A percentile compares a stretch with the other conserved stretches of the same genome.
These are phyloP conservation scores for Pyrus communis DNA, from an alignment of 306 rosid genomes.

Conservation along the genomic window DNA sequence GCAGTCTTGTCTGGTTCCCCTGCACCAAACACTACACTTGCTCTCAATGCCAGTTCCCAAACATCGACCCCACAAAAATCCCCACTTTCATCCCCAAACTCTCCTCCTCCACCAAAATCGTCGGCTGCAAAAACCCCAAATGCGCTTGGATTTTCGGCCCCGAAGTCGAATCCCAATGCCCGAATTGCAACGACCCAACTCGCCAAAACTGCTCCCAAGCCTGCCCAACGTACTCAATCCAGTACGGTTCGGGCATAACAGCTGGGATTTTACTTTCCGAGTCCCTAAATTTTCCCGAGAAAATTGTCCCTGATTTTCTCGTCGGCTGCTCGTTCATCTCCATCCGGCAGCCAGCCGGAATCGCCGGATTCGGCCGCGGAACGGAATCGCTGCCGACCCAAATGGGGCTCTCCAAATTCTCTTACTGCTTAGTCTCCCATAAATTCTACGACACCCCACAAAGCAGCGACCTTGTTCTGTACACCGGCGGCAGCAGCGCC, in stretches of 20 bases:
- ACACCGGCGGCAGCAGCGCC: conserved; percentile 4
- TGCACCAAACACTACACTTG: conserved; percentile 74
- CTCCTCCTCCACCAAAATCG: conserved; percentile 46
- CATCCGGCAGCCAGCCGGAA: conserved; percentile 63
- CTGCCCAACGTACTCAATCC: conserved; percentile 57
- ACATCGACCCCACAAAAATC: conserved; percentile 35
- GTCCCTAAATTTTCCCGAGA: conserved; percentile 40
- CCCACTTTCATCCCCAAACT: conserved; percentile 51
- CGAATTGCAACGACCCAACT: conserved; percentile 12
- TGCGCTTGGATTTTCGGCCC: conserved; percentile 57
- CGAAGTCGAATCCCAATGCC: conserved; percentile 38
- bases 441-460: conserved; percentile 53
- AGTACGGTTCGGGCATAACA: conserved; percentile 75
- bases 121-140: conserved; percentile 74
- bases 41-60: conserved; percentile 55
- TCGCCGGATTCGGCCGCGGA: conserved; percentile 90
- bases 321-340: conserved; percentile 82
- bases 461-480: conserved; percentile 57
- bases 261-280: conserved; percentile 58
- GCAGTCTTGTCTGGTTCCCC: conserved; percentile 87
- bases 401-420: conserved; percentile 63
- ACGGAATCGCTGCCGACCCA: conserved; percentile 66
- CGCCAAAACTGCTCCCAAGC: conserved; percentile 32
- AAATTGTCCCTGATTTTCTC: conserved; percentile 33
- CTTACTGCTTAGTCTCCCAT: conserved; percentile 66